Percentiles rank a stretch among this genome's conserved stretches.
Evolutionary conservation across 345 rosid genomes (phyloP).

Genomic region (Durio zibethinus): DNA sequence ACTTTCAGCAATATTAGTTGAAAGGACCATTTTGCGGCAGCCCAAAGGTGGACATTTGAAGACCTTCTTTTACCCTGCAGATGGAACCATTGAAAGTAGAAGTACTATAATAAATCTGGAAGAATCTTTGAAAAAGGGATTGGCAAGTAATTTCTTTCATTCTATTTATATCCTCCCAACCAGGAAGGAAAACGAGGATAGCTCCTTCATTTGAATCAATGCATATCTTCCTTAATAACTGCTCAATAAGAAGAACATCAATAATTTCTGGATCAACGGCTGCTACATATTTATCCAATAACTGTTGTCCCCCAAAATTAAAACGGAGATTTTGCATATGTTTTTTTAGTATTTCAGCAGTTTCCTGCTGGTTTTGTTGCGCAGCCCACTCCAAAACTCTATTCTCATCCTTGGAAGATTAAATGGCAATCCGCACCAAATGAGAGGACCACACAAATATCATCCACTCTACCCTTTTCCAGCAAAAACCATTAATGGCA

Average conservation of each 20-base stretch:
- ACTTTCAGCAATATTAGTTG: slow-evolving; percentile 94
- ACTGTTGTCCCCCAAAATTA: slow-evolving; percentile 40
- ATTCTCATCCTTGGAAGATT: slow-evolving; percentile 51
- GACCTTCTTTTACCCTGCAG: slow-evolving; percentile 79
- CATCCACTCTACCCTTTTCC: slow-evolving; percentile 80
- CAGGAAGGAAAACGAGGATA: slow-evolving; percentile 92
- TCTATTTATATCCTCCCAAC: slow-evolving; percentile 93
- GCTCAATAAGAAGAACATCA: slow-evolving; percentile 75
- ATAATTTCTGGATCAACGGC: slow-evolving; percentile 56
- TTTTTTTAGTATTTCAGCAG: slow-evolving; percentile 55
- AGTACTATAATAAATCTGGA: slow-evolving; percentile 64
- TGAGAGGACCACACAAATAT: slow-evolving; percentile 85
- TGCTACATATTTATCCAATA: slow-evolving; percentile 68
- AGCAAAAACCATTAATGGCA: slow-evolving; percentile 89
- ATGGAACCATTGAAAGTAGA: slow-evolving; percentile 94
- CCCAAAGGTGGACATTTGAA: slow-evolving; percentile 67
- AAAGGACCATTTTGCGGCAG: slow-evolving; percentile 83
- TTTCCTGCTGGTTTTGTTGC: slow-evolving; percentile 59
- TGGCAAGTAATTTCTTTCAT: slow-evolving; percentile 53
- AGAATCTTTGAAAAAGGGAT: slow-evolving; percentile 48
- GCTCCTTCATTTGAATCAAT: slow-evolving; percentile 71
- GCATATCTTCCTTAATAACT: slow-evolving; percentile 68
- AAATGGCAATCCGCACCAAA: slow-evolving; percentile 62
- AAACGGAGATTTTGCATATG: slow-evolving; percentile 37
- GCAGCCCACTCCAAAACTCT: slow-evolving; percentile 73